Evolutionary conservation across 495 filamentous ascomycete genomes (phyloP).

Genomic region (Stereocaulon alpinum): DNA sequence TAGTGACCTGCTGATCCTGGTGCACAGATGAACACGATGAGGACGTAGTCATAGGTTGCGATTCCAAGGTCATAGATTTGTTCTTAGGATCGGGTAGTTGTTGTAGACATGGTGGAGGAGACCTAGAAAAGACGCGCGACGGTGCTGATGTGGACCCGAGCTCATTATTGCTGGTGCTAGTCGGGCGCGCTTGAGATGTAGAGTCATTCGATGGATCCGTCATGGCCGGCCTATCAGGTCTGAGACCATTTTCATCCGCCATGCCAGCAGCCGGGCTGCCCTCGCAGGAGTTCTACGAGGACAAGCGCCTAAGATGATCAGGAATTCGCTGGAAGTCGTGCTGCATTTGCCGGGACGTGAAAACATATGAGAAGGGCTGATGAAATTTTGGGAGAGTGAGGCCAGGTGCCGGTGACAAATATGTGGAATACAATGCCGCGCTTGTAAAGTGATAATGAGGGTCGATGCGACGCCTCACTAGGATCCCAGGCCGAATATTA

Average conservation of each 20-base stretch:
- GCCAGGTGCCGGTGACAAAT: not conserved
- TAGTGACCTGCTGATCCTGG: conserved; percentile 32
- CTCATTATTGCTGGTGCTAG: conserved; percentile 13
- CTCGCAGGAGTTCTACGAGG: conserved; percentile 16
- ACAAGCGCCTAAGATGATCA: conserved; percentile 9
- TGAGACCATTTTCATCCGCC: conserved; percentile 21
- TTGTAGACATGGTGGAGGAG: conserved; percentile 8
- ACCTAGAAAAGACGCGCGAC: conserved; percentile 14
- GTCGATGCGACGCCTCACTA: conserved; percentile 7
- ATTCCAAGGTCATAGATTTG: conserved; percentile 21
- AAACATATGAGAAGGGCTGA: not conserved
- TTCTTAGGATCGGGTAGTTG: conserved; percentile 5
- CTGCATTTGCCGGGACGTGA: conserved; percentile 15
- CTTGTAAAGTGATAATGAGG: conserved; percentile 8
- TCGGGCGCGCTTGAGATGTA: conserved; percentile 12
- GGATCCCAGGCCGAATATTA: not conserved
- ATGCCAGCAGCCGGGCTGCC: conserved; percentile 19
- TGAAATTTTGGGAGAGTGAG: not conserved
- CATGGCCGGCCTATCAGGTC: conserved; percentile 11
- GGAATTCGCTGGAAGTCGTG: not conserved
- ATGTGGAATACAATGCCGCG: conserved; percentile 7
- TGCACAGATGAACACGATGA: conserved; percentile 33
- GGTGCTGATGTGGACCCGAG: conserved; percentile 5
- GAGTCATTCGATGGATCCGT: conserved; percentile 10
- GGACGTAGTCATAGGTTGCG: conserved; percentile 42